Evolutionary conservation across 257 asterid species (phyloP), one percentile per base, ranked within the genome.

Genomic region (Phtheirospermum japonicum): DNA sequence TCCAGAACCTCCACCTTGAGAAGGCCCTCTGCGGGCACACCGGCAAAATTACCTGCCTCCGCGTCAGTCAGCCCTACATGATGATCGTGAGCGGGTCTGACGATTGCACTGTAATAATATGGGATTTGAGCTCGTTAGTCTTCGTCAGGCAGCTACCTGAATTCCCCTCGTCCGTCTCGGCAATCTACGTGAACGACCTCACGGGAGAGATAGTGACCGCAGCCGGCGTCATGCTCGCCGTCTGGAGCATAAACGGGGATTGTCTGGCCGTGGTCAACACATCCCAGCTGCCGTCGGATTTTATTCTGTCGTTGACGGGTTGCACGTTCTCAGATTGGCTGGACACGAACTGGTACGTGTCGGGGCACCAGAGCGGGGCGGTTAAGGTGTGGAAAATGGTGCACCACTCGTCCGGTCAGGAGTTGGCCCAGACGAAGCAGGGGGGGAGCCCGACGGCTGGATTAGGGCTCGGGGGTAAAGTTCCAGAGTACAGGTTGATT

Each of bases 301-400:
- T 76, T 77, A 87, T 93, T 60, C 75, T 84, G 55, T 87, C 97
- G 0, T 85, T 93, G 20, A 72, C 95, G 0, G 94, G 94, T 17
- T 80, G 86, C 16, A 77, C 78, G 32, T 89, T 75, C 71, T 89
- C 96, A 5, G 99, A 93, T 64, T 93, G 97, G 95, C 63, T 69
- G 59, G 90, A 89, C 57, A 78, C 87, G 5, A 77, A 74, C 63
- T 93, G 99, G 99, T 93, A 83, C 31, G 89, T 79, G 59, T 93
- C 99, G 0, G 99, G 99, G 40, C 99, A 93, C 81, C 95, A 89
- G 71, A 93, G 99, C 57, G 99, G 99, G n/a, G 96, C 97, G 6
- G 84, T 89, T 55, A 93, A 93, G 80, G 82, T 93, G 56, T 93
- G 99, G 99, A 87, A 80, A 73, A 80, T 87, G 94, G 89, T 93